Base-by-base conservation (phyloP, 192 early-diverging fungal genomes). In the Entophlyctis luteolus region DNA sequence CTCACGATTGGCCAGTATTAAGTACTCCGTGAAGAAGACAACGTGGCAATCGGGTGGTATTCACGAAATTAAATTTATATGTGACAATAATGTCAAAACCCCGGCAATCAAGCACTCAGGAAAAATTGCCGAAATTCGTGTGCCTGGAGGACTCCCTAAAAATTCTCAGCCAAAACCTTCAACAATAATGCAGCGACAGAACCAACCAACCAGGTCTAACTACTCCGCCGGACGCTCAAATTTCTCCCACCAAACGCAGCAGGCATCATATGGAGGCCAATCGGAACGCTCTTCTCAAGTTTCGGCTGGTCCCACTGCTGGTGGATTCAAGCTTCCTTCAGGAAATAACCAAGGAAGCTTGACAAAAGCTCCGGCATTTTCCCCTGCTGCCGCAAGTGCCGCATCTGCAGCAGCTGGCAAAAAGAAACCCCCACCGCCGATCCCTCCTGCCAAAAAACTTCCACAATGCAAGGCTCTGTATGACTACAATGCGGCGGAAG, bases 11-110 rank as follows among this genome's bases (percentile, higher is more conserved):
- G 2, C 2, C 45, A 83, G 71, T 45, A 81, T 84, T 59, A 75
- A 76, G 31, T 84, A 84, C 53, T 59, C 83, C 1, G 83, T 84
- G 28, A 84, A 84, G 63, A 84, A 84, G 48, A 84, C 83, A 1
- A 83, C 76, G 16, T 83, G 78, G 78, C 81, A 83, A 47, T 45
- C 67, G 14, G 81, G 81, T 33, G 81, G 81, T 6, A 49, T 48
- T n/a, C 65, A 63, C 10, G 76, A 81, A 48, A 49, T 83, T 32
- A 65, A 67, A 16, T 83, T 81, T 57, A 71, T 74, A 10, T 63
- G 72, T 3, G 81, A 83, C 67, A 27, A 56, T 6, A 48, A 35
- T 12, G 47, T 35, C 45, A 75, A 77, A 37, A 25, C 66, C 1
- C 71, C 79, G 1, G 50, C 62, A 3, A 48, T 75, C 62, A 78